A percentile compares a stretch with the other conserved stretches of the same genome.
phyloP scores from a whole-genome alignment of 495 filamentous ascomycete genomes.

The Trypethelium eluteriae region DNA sequence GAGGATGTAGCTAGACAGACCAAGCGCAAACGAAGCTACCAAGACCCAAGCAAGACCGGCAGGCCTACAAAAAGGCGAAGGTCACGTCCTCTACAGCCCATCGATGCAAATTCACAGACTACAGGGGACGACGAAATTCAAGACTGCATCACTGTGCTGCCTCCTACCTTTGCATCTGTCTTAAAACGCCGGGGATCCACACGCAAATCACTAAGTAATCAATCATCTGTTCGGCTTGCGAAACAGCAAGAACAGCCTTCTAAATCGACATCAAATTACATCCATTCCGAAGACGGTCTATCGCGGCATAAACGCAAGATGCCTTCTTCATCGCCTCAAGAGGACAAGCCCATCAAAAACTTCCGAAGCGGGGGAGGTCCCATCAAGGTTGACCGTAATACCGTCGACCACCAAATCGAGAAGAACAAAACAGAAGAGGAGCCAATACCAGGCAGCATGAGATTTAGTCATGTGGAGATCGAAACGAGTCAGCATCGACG shows the following conservation, averaged over 20 bases:
- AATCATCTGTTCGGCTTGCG: not conserved
- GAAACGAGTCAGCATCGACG: constrained; percentile 4
- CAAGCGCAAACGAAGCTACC: constrained; percentile 14
- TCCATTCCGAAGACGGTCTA: not conserved
- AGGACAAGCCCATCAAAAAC: not conserved
- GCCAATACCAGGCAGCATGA: constrained; percentile 16
- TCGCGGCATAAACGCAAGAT: not conserved
- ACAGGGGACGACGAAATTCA: constrained; percentile 11
- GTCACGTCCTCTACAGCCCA: not conserved
- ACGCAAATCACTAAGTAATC: not conserved
- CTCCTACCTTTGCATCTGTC: not conserved
- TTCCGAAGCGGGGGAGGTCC: not conserved
- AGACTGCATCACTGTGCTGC: constrained; percentile 5
- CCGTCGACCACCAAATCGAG: not conserved
- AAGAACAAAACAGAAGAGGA: not conserved
- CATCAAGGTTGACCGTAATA: not conserved
- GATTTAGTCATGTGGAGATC: constrained; percentile 25
- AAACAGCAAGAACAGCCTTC: not conserved
- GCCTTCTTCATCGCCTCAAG: not conserved
- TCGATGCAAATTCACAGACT: not conserved
- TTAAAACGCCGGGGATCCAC: not conserved
- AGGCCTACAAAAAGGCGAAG: not conserved
- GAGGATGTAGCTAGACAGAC: not conserved
- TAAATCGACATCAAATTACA: not conserved
- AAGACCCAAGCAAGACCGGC: constrained; percentile 7